These are phyloP conservation scores for Orbilia javanica DNA, from an alignment of 2,329 filamentous ascomycete species.

Conservation along the genomic window DNA sequence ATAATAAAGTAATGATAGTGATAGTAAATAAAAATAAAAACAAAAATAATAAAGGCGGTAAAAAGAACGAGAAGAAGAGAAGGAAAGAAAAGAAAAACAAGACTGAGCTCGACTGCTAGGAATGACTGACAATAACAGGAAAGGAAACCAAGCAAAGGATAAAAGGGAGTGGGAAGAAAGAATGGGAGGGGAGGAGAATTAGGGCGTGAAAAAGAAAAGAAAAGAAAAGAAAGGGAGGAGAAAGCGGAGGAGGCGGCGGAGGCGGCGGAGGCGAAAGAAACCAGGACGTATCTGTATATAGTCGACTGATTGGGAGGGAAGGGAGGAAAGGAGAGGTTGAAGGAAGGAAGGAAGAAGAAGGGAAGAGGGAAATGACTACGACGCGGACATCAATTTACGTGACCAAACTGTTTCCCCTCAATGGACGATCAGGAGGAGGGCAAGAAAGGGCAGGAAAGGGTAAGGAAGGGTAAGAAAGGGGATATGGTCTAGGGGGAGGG, in stretches of 20 bases:
- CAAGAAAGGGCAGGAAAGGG: too few species aligned
- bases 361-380: conserved; percentile 23
- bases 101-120: not conserved
- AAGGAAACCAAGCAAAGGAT: not conserved
- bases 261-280: not conserved
- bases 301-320: conserved; percentile 32
- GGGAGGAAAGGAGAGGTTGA: not conserved
- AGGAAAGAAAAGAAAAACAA: too few species aligned
- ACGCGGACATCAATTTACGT: too few species aligned
- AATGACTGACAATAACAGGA: not conserved
- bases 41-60: not conserved
- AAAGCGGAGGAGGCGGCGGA: not conserved
- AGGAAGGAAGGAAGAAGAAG: conserved; percentile 49
- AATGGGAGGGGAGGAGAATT: conserved; percentile 33
- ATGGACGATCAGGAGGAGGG: not conserved
- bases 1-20: not conserved
- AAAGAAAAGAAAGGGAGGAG: conserved; percentile 26
- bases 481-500: not conserved
- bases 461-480: conserved; percentile 40
- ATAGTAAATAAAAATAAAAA: too few species aligned
- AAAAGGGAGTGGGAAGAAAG: conserved; percentile 15
- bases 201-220: conserved; percentile 6
- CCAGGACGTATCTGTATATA: conserved; percentile 18
- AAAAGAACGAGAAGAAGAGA: not conserved
- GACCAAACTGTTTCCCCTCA: too few species aligned